These are phyloP conservation scores for Trichopus zeylanicus DNA, from an alignment of 116 monocot genomes.

Conservation along the genomic window DNA sequence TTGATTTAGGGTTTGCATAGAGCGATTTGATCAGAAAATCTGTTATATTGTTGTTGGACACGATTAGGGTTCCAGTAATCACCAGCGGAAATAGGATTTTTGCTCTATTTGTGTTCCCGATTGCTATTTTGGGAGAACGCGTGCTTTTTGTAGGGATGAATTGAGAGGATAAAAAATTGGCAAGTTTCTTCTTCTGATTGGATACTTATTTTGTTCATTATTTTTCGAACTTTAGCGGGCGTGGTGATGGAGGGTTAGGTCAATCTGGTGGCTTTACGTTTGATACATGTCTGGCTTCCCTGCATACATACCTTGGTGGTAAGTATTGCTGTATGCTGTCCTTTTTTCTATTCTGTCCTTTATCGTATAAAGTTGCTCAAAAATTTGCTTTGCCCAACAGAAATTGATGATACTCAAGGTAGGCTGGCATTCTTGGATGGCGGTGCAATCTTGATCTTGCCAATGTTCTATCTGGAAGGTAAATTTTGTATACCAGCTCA, in stretches of 20 bases:
- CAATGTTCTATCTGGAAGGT: conserved; percentile 94
- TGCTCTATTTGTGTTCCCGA: not conserved
- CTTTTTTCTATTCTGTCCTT: conserved; percentile 1
- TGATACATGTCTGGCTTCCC: conserved; percentile 64
- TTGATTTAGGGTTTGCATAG: not conserved
- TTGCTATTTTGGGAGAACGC: no score
- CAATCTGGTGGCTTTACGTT: conserved; percentile 48
- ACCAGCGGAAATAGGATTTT: not conserved
- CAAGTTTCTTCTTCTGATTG: no score
- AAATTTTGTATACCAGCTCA: not conserved
- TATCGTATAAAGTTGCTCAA: not conserved
- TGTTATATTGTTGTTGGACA: no score
- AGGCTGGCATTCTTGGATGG: conserved; percentile 69
- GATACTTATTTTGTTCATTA: no score
- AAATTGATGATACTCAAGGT: conserved; percentile 78
- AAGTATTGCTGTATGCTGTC: conserved; percentile 14
- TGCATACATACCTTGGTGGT: conserved; percentile 96
- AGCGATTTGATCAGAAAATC: no score
- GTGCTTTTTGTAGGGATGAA: no score
- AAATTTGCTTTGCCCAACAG: conserved; percentile 27
- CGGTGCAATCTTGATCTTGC: conserved; percentile 66
- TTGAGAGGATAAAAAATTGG: no score
- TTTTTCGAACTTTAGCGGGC: conserved; percentile 14
- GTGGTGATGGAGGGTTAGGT: conserved; percentile 41
- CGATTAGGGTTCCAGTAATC: not conserved